A percentile compares a stretch with the other conserved stretches of the same genome.
Conservation (phyloP, 352 stramenopile genomes). For the Hyaloperonospora arabidopsidis region DNA sequence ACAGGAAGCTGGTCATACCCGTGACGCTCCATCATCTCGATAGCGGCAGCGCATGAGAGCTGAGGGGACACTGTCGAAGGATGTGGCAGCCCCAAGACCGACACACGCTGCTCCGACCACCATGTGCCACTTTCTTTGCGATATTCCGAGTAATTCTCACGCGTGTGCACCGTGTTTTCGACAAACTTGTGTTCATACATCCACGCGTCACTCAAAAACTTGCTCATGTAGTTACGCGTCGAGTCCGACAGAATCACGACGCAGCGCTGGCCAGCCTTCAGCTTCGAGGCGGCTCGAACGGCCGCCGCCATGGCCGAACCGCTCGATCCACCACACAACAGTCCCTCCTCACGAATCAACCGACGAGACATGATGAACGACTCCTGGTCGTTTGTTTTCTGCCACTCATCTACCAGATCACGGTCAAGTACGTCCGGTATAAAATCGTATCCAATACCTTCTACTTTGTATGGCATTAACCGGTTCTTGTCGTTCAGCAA, state of each 20-base stretch:
- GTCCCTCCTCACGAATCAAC: slow-evolving; percentile 91
- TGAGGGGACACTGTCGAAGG: slow-evolving; percentile 84
- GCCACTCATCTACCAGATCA: slow-evolving; percentile 87
- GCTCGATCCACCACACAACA: slow-evolving; percentile 91
- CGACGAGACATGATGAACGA: slow-evolving; percentile 91
- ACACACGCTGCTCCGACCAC: slow-evolving; percentile 88
- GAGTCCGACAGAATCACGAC: slow-evolving; percentile 93
- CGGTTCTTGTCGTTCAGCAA: slow-evolving; percentile 88
- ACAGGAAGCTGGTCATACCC: slow-evolving; percentile 79
- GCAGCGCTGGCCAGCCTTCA: slow-evolving; percentile 86
- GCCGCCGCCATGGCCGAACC: slow-evolving; percentile 82
- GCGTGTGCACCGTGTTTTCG: slow-evolving; percentile 55
- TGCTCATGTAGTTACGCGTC: slow-evolving; percentile 97
- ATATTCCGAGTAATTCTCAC: slow-evolving; percentile 63
- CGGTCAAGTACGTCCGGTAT: slow-evolving; percentile 92
- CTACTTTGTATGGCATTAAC: slow-evolving; percentile 86
- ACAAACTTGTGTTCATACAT: slow-evolving; percentile 78
- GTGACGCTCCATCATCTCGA: slow-evolving; percentile 89
- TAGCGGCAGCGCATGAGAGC: slow-evolving; percentile 86
- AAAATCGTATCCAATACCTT: slow-evolving; percentile 97
- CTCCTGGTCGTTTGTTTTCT: slow-evolving; percentile 92
- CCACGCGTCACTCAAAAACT: slow-evolving; percentile 94
- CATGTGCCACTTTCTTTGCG: slow-evolving; percentile 75
- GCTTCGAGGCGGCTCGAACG: slow-evolving; percentile 64
- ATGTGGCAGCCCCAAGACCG: slow-evolving; percentile 59